Evolutionary conservation across 2,329 filamentous ascomycete genomes (phyloP).

Genomic region (Paramyrothecium sp.): DNA sequence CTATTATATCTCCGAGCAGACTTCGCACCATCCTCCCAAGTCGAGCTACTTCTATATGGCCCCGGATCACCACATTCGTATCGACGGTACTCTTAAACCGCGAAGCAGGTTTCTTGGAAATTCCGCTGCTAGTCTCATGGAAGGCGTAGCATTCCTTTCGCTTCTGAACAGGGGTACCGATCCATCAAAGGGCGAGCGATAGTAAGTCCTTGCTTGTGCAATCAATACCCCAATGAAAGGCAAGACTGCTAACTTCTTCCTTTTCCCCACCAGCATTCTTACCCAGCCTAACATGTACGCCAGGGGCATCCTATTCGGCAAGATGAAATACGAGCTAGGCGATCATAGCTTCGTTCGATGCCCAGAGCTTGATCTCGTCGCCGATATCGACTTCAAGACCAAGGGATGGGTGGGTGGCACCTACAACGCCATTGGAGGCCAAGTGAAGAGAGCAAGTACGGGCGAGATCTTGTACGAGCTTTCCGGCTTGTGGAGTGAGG

Average conservation of each 20-base stretch:
- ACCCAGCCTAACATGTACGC: conserved; percentile 99
- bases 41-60: conserved; percentile 99
- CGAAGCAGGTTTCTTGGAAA: conserved; percentile 95
- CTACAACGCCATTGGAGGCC: conserved; percentile 93
- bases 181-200: conserved; percentile 72
- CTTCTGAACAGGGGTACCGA: conserved; percentile 75
- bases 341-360: conserved; percentile 93
- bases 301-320: conserved; percentile 92
- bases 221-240: conserved; percentile 11
- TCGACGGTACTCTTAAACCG: conserved; percentile 93
- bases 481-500: conserved; percentile 88
- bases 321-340: conserved; percentile 99
- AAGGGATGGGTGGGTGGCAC: conserved; percentile 96
- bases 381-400: conserved; percentile 97
- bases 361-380: conserved; percentile 80
- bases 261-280: conserved; percentile 60
- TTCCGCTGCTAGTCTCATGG: conserved; percentile 97
- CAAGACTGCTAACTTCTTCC: conserved; percentile 7
- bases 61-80: conserved; percentile 87
- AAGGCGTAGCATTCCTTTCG: conserved; percentile 85
- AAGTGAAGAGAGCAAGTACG: conserved; percentile 83
- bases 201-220: conserved; percentile 56
- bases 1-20: conserved; percentile 97
- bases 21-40: conserved; percentile 96
- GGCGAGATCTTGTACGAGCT: conserved; percentile 89